Evolutionary conservation across 2,329 filamentous ascomycete genomes (phyloP), one percentile per base, ranked within the genome.

Genomic region (Xylogone sp.): DNA sequence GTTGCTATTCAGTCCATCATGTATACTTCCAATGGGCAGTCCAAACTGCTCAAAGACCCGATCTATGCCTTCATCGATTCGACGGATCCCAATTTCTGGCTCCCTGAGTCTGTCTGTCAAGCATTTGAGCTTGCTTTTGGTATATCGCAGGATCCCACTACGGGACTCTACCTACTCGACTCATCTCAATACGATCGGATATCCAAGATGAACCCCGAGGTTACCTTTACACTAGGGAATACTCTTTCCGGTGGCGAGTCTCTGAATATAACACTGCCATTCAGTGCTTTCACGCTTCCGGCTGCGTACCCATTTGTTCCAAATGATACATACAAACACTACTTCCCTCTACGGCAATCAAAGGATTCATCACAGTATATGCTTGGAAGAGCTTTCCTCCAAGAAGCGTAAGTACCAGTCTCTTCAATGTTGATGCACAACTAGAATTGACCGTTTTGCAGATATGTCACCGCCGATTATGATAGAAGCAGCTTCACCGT

Each of bases 381-480:
- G 4, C 48, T 59, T 10, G 57, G 57, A 3, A 49, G 57, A 10
- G 51, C 54, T 13, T 59, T 59, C 39, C 51, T 59, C 12, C 57
- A 59, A 44, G 56, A 59, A 48, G 53, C 56, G 50, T 63, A 56
- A 44, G 52, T 53, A 5, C 13, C 5, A 4, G 4, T 39, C n/a
- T 39, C 13, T 70, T 2, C 61, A 68, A 20, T 60, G 63, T 7
- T 56, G 62, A 50, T 68, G 45, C 21, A 4, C 34, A 18, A 18
- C 5, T 13, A 4, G 13, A 16, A 59, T 65, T 48, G 5, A 18
- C 20, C 27, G 21, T 42, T 24, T 18, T 21, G 42, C 21, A 70
- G 68, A 7, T 70, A 71, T 54, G 65, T 70, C 42, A 59, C 68
- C 0, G 67, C 60, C 24, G 67, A 71, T 56, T 71, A 70, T 53